Evolutionary conservation across 73 alveolate species (phyloP).

Genomic region (Blepharisma stoltei): DNA sequence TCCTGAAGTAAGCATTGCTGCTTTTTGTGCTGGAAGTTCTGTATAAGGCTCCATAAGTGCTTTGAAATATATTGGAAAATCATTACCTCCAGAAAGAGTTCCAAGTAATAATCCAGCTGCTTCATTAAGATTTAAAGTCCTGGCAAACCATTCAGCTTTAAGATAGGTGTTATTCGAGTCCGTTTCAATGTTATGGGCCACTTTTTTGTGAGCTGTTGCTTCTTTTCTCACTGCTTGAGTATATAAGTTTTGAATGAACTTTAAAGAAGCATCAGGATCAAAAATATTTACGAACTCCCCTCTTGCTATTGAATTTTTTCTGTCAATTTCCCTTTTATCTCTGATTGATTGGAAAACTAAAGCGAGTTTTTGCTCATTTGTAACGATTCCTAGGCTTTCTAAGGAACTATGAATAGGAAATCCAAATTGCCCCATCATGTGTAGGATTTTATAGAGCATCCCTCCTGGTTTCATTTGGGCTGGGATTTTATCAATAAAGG

Average conservation of each 20-base stretch:
- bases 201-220: not conserved
- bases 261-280: not conserved
- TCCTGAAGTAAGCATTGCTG: slow-evolving; percentile 9
- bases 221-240: not conserved
- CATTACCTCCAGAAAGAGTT: not conserved
- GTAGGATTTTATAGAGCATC: not conserved
- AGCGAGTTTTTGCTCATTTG: slow-evolving; percentile 9
- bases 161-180: not conserved
- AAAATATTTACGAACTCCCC: not conserved
- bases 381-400: not conserved
- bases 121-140: not conserved
- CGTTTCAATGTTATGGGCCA: not conserved
- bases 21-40: not conserved
- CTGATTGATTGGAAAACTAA: slow-evolving; percentile 4
- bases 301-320: not conserved
- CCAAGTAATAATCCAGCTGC: slow-evolving; percentile 22
- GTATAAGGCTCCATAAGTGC: not conserved
- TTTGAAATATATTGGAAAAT: not conserved
- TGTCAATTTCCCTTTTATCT: not conserved
- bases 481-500: not conserved
- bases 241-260: not conserved
- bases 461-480: not conserved
- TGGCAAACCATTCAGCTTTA: not conserved
- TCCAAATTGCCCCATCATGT: not conserved
- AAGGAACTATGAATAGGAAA: not conserved